Evolutionary conservation across 331 rosid genomes (phyloP).

Genomic region (Stylosanthes scabra): DNA sequence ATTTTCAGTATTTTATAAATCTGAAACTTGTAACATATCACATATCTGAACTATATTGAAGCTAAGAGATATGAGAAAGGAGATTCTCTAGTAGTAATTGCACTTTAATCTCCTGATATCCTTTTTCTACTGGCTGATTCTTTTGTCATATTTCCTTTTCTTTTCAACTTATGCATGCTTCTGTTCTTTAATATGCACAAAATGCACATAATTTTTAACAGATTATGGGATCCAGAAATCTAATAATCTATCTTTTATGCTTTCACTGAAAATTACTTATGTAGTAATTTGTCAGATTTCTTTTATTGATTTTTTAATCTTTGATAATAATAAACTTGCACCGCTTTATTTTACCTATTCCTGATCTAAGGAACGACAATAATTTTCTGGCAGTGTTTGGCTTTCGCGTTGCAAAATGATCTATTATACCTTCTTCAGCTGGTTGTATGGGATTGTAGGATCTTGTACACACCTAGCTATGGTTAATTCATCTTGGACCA

Average conservation of each 20-base stretch:
- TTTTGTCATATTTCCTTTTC: constrained; percentile 4
- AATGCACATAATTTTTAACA: neutral
- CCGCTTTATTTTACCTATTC: constrained; percentile 12
- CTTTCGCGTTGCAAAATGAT: constrained; percentile 75
- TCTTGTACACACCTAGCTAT: constrained; percentile 86
- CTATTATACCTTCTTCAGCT: constrained; percentile 79
- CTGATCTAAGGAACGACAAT: constrained; percentile 24
- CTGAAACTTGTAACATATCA: neutral
- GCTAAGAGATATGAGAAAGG: neutral
- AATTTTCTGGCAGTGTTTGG: constrained; percentile 74
- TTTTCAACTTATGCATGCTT: neutral
- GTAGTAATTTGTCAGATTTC: constrained; percentile 1
- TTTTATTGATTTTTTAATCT: constrained; percentile 3
- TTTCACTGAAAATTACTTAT: neutral
- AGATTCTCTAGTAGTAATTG: neutral
- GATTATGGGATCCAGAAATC: constrained; percentile 8
- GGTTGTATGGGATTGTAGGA: constrained; percentile 85
- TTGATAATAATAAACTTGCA: constrained; percentile 2
- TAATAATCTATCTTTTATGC: neutral
- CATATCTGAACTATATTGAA: neutral
- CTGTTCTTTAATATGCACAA: neutral
- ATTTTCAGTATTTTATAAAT: constrained; percentile 23
- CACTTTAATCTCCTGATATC: neutral
- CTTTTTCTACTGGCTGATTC: constrained; percentile 6
- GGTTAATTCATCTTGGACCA: constrained; percentile 99